Evolutionary conservation across 495 filamentous ascomycete species (phyloP).

Genomic region (Darksidea phi): DNA sequence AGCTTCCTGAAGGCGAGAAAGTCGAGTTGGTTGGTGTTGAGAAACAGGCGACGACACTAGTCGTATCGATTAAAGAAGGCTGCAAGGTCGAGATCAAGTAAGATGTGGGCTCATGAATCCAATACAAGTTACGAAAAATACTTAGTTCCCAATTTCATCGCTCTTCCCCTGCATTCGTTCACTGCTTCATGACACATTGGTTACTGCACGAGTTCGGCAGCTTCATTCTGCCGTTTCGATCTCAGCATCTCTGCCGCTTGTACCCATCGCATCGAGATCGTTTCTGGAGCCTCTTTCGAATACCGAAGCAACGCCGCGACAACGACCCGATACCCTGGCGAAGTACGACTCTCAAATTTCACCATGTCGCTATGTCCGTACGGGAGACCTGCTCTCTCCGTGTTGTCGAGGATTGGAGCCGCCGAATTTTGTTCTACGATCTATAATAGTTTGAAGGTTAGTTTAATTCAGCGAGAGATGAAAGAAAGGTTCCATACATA

Average conservation of each 20-base stretch:
- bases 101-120: background rate
- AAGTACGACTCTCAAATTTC: conserved; percentile 71
- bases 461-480: background rate
- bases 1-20: conserved; percentile 26
- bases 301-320: conserved; percentile 71
- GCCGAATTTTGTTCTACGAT: conserved; percentile 78
- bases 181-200: background rate
- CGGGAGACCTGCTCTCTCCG: conserved; percentile 74
- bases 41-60: conserved; percentile 39
- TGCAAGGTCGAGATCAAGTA: conserved; percentile 37
- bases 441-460: conserved; percentile 38
- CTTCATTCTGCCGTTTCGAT: conserved; percentile 11
- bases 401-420: conserved; percentile 69
- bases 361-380: conserved; percentile 85
- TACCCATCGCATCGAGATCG: background rate
- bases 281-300: conserved; percentile 27
- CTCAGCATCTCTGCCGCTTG: conserved; percentile 5
- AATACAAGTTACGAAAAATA: background rate
- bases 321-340: conserved; percentile 73
- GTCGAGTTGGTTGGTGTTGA: conserved; percentile 33
- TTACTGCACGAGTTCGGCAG: conserved; percentile 10
- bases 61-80: conserved; percentile 40
- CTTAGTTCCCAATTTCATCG: background rate
- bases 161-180: background rate
- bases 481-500: conserved; percentile 41